phyloP scores from a whole-genome alignment of 2,329 filamentous ascomycete species.

The Xylariomycetidae sp. region DNA sequence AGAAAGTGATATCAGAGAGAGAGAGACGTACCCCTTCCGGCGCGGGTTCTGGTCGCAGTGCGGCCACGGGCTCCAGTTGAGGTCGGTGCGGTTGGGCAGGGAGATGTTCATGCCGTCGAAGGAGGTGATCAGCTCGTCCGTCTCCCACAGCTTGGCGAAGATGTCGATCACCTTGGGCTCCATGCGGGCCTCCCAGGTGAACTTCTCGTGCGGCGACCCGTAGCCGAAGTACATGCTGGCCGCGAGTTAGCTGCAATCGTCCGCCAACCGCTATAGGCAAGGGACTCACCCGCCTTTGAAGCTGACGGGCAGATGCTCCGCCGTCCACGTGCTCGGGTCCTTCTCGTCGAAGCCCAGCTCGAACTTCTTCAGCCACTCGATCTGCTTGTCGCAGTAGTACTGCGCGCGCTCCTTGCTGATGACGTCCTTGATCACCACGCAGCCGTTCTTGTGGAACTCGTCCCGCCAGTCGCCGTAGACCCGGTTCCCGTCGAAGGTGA shows the following conservation, averaged over 20 bases:
- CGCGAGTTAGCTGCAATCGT: neutral
- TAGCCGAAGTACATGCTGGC: slow-evolving; percentile 36
- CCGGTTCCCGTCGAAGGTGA: slow-evolving; percentile 15
- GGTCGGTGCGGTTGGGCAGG: slow-evolving; percentile 32
- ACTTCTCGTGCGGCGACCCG: slow-evolving; percentile 33
- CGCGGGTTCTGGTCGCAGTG: slow-evolving; percentile 37
- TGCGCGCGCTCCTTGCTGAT: slow-evolving; percentile 31
- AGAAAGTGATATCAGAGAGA: too few species aligned
- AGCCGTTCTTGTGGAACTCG: slow-evolving; percentile 36
- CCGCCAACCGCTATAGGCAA: neutral
- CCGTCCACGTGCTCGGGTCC: slow-evolving; percentile 33
- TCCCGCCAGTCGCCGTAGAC: slow-evolving; percentile 36
- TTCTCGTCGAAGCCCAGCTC: slow-evolving; percentile 33
- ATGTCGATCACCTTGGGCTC: slow-evolving; percentile 34
- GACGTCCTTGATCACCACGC: slow-evolving; percentile 33
- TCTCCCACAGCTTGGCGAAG: slow-evolving; percentile 36
- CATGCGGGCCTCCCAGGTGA: slow-evolving; percentile 36
- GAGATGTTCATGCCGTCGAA: slow-evolving; percentile 34
- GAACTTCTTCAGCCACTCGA: slow-evolving; percentile 37
- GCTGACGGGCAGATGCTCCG: slow-evolving; percentile 35
- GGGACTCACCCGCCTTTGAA: slow-evolving; percentile 24
- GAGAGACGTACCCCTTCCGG: slow-evolving; percentile 28
- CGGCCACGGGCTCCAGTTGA: slow-evolving; percentile 36
- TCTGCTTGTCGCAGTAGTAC: slow-evolving; percentile 33
- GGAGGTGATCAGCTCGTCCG: slow-evolving; percentile 20